Percentiles rank a stretch among this genome's conserved stretches.
Evolutionary conservation across 805 yeast species (phyloP).

Genomic region (Saccharomycopsis sp.): DNA sequence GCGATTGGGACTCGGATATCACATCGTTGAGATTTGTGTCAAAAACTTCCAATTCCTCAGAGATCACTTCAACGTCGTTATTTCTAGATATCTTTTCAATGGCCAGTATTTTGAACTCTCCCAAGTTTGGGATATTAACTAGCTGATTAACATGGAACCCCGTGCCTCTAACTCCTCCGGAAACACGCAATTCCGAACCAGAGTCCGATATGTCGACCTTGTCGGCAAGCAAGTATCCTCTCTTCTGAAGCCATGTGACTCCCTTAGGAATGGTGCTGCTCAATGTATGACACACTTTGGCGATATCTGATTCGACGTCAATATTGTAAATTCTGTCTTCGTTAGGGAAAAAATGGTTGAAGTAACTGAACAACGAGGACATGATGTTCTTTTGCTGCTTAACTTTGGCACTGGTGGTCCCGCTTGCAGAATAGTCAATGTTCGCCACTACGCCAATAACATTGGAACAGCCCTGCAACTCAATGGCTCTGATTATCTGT

Average conservation of each 20-base stretch:
- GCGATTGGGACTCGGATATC: constrained; percentile 22
- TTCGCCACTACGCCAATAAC: constrained; percentile 76
- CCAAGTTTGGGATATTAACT: constrained; percentile 82
- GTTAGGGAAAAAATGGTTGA: constrained; percentile 71
- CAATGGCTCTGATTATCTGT: constrained; percentile 79
- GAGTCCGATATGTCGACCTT: constrained; percentile 33
- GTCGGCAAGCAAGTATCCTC: constrained; percentile 84
- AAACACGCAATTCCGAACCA: constrained; percentile 46
- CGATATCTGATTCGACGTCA: constrained; percentile 62
- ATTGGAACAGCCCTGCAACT: constrained; percentile 86
- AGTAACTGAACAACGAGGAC: constrained; percentile 57
- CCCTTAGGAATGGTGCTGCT: constrained; percentile 86
- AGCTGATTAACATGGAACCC: constrained; percentile 74
- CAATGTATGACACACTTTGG: constrained; percentile 62
- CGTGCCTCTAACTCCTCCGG: constrained; percentile 81
- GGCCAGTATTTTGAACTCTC: constrained; percentile 73
- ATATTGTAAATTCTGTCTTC: constrained; percentile 71
- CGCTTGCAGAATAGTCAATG: constrained; percentile 27
- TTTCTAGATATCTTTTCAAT: constrained; percentile 44
- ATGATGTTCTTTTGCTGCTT: constrained; percentile 69
- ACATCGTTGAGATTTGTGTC: constrained; percentile 24
- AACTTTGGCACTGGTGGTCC: constrained; percentile 47
- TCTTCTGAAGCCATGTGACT: constrained; percentile 85
- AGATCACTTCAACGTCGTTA: constrained; percentile 26
- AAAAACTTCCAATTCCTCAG: constrained; percentile 27